Conservation (phyloP, 2,329 filamentous ascomycete species). For the Elsinoe batatas region DNA sequence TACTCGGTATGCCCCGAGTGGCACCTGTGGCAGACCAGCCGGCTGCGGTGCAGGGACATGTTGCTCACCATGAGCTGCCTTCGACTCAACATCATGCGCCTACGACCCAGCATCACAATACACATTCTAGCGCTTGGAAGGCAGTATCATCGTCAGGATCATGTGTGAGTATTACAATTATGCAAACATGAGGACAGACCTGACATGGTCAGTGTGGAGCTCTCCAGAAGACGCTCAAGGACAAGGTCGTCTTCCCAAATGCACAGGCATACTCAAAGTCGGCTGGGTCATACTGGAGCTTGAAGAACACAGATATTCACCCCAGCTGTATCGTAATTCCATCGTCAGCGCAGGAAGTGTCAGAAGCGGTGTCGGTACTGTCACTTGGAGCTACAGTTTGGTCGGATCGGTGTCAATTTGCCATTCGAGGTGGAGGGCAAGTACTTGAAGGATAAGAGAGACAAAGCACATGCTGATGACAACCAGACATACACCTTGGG, state of each 20-base stretch:
- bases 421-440: constrained; percentile 13
- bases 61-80: not conserved
- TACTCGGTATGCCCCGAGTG: constrained; percentile 1
- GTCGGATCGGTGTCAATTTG: constrained; percentile 13
- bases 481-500: constrained; percentile 10
- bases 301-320: constrained; percentile 14
- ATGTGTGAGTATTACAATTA: not conserved
- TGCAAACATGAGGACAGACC: not conserved
- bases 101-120: not conserved
- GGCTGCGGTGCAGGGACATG: constrained; percentile 4
- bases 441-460: not conserved
- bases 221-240: constrained; percentile 7
- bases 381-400: constrained; percentile 12
- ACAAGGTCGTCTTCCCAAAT: constrained; percentile 13
- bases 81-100: not conserved
- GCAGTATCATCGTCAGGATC: constrained; percentile 11
- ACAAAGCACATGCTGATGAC: not conserved
- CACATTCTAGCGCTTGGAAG: constrained; percentile 8
- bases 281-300: constrained; percentile 13
- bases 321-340: constrained; percentile 11
- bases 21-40: constrained; percentile 7
- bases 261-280: constrained; percentile 7
- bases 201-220: constrained; percentile 9
- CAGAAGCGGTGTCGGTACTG: constrained; percentile 2
- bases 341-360: constrained; percentile 5